phyloP scores from a whole-genome alignment of 2,329 filamentous ascomycete species.

The Alternaria ventricosa region DNA sequence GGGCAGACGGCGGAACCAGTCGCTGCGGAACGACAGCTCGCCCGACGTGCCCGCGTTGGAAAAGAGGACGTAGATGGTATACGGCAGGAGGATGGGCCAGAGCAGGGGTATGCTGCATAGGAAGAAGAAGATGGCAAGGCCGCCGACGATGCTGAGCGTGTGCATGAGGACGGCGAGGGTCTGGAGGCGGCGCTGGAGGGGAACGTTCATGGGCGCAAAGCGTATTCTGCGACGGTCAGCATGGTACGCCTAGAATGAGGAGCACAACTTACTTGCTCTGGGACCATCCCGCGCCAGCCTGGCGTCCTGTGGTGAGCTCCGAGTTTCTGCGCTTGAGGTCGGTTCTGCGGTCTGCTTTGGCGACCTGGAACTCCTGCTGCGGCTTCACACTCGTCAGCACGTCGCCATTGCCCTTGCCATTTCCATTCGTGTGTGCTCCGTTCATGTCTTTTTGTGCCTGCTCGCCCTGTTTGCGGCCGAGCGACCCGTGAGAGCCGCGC shows the following conservation, averaged over 20 bases:
- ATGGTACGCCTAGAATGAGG: not conserved
- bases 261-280: slow-evolving; percentile 51
- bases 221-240: slow-evolving; percentile 63
- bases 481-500: slow-evolving; percentile 39
- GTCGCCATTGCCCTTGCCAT: slow-evolving; percentile 54
- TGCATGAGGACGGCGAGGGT: slow-evolving; percentile 58
- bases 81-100: slow-evolving; percentile 81
- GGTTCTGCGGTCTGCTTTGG: slow-evolving; percentile 32
- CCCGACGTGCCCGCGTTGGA: slow-evolving; percentile 81
- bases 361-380: slow-evolving; percentile 43
- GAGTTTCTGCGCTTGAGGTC: slow-evolving; percentile 44
- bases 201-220: slow-evolving; percentile 83
- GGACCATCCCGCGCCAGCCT: slow-evolving; percentile 62
- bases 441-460: slow-evolving; percentile 44
- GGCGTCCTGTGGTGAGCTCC: slow-evolving; percentile 59
- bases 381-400: slow-evolving; percentile 55
- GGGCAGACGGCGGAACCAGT: slow-evolving; percentile 73
- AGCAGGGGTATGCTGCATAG: slow-evolving; percentile 88
- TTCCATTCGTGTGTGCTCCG: slow-evolving; percentile 48
- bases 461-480: slow-evolving; percentile 38
- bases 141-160: slow-evolving; percentile 56
- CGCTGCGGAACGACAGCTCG: slow-evolving; percentile 73
- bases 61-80: slow-evolving; percentile 82
- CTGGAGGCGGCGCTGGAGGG: slow-evolving; percentile 58
- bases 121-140: slow-evolving; percentile 83